Conservation (phyloP, 257 asterid genomes). For the Primulina huaijiensis region DNA sequence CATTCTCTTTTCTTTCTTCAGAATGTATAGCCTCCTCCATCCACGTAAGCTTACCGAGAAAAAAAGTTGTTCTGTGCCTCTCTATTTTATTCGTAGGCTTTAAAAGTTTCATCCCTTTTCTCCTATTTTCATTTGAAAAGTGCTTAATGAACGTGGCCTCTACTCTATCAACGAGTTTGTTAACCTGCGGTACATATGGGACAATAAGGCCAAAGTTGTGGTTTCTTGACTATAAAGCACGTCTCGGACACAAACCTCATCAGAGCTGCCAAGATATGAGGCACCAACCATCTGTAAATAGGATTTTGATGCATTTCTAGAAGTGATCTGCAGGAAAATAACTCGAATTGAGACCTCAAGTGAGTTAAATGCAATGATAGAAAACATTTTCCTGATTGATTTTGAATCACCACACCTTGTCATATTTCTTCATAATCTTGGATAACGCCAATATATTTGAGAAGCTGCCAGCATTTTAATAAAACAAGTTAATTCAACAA, state of each 20-base stretch:
- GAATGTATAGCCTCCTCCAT: neutral
- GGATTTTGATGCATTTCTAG: slow-evolving; percentile 71
- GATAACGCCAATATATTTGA: slow-evolving; percentile 75
- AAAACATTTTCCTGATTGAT: slow-evolving; percentile 5
- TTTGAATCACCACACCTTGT: slow-evolving; percentile 50
- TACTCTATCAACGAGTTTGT: slow-evolving; percentile 50
- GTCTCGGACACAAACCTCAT: slow-evolving; percentile 49
- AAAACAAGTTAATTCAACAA: slow-evolving; percentile 13
- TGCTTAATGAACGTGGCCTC: slow-evolving; percentile 70
- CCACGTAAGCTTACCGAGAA: slow-evolving; percentile 46
- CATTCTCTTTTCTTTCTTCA: neutral
- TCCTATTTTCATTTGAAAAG: slow-evolving; percentile 69
- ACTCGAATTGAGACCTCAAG: neutral
- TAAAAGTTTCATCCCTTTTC: slow-evolving; percentile 61
- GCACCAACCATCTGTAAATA: slow-evolving; percentile 68
- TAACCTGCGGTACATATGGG: slow-evolving; percentile 34
- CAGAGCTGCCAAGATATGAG: slow-evolving; percentile 68
- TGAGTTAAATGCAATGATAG: neutral
- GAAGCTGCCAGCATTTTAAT: slow-evolving; percentile 41
- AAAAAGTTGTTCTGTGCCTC: slow-evolving; percentile 66
- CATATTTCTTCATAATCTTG: slow-evolving; percentile 87
- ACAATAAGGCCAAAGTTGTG: neutral
- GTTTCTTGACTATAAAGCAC: neutral
- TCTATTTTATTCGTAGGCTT: slow-evolving; percentile 60
- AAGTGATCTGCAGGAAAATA: slow-evolving; percentile 47